phyloP scores from a whole-genome alignment of 352 stramenopile species.

The Plasmopara muralis region DNA sequence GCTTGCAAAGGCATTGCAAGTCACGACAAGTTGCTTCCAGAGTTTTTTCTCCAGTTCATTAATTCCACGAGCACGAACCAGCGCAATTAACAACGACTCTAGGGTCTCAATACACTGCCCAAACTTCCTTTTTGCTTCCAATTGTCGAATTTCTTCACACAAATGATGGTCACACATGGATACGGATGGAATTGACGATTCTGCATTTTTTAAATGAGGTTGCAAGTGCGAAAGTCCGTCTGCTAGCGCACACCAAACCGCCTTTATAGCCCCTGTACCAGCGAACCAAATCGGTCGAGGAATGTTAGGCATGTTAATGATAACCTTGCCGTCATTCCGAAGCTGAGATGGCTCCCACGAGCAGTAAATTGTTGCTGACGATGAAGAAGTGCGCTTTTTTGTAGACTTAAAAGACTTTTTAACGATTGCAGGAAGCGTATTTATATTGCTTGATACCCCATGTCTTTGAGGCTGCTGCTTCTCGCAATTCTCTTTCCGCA shows the following conservation, averaged over 20 bases:
- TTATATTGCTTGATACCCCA: neutral
- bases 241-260: slow-evolving; percentile 73
- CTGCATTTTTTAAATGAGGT: slow-evolving; percentile 3
- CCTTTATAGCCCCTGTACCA: slow-evolving; percentile 71
- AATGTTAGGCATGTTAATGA: slow-evolving; percentile 77
- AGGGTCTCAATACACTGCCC: slow-evolving; percentile 71
- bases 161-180: slow-evolving; percentile 54
- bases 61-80: slow-evolving; percentile 52
- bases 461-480: slow-evolving; percentile 1
- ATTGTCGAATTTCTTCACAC: slow-evolving; percentile 65
- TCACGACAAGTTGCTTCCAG: slow-evolving; percentile 89
- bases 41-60: slow-evolving; percentile 59
- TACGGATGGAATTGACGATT: neutral
- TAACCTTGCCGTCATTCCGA: slow-evolving; percentile 48
- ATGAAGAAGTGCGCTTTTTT: slow-evolving; percentile 4
- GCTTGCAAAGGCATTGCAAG: slow-evolving; percentile 83
- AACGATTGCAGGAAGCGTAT: neutral
- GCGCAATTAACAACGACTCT: slow-evolving; percentile 64
- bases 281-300: slow-evolving; percentile 82
- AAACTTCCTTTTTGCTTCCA: slow-evolving; percentile 80
- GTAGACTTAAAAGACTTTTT: slow-evolving; percentile 6
- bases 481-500: neutral
- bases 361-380: slow-evolving; percentile 33
- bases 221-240: slow-evolving; percentile 33
- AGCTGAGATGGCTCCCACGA: slow-evolving; percentile 63